phyloP scores from a whole-genome alignment of 768 basidiomycete species.

The Stropharia rugosoannulata region DNA sequence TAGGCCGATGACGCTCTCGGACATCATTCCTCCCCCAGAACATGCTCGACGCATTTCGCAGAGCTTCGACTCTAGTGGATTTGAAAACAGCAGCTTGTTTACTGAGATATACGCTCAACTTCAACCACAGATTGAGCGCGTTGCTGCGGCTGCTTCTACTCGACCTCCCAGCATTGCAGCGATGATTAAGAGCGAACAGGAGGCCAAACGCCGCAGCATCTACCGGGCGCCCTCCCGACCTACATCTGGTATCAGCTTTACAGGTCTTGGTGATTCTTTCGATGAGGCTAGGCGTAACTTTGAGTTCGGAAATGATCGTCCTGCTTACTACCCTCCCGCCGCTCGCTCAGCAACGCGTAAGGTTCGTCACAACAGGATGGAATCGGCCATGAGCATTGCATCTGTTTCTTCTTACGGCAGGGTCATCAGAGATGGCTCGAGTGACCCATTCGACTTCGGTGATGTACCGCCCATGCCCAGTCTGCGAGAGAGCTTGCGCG shows the following conservation, averaged over 20 bases:
- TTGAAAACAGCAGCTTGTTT: not conserved
- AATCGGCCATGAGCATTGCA: conserved; percentile 71
- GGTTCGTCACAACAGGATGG: conserved; percentile 43
- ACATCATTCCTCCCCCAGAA: conserved; percentile 70
- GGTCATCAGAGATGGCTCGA: conserved; percentile 57
- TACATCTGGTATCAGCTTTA: conserved; percentile 63
- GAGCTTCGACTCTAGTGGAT: conserved; percentile 12
- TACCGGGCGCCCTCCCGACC: conserved; percentile 33
- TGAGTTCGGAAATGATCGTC: conserved; percentile 63
- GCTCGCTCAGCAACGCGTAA: conserved; percentile 24
- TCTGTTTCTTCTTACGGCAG: conserved; percentile 80
- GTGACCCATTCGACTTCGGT: conserved; percentile 77
- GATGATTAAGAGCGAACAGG: not conserved
- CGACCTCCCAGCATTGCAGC: not conserved
- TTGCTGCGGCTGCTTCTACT: not conserved
- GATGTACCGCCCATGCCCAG: conserved; percentile 33
- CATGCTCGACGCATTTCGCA: conserved; percentile 48
- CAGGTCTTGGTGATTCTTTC: conserved; percentile 65
- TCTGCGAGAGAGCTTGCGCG: conserved; percentile 14
- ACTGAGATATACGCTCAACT: not conserved
- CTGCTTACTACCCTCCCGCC: conserved; percentile 64
- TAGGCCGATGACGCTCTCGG: conserved; percentile 59
- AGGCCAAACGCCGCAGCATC: conserved; percentile 22
- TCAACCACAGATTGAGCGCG: not conserved
- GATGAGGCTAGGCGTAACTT: conserved; percentile 79